Conservation (phyloP, 106 monocot species). For the Platanthera guangdongensis region DNA sequence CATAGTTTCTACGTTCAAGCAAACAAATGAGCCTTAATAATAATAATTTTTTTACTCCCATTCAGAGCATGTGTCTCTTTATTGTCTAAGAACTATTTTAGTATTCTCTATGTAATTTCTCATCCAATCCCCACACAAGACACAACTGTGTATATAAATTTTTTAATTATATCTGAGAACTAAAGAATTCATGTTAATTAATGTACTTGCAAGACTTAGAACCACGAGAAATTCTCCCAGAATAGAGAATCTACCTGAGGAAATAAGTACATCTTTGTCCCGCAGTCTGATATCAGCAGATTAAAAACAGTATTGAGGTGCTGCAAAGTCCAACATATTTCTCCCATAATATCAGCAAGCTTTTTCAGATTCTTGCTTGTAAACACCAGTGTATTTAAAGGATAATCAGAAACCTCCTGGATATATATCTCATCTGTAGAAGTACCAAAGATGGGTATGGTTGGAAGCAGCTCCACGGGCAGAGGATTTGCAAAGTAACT, state of each 20-base stretch:
- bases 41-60: too few relatives aligned
- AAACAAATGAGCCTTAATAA: too few relatives aligned
- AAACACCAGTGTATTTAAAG: conserved; percentile 46
- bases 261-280: conserved; percentile 62
- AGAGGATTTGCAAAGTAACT: conserved; percentile 53
- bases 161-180: not conserved
- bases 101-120: not conserved
- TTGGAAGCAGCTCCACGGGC: conserved; percentile 40
- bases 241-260: conserved; percentile 45
- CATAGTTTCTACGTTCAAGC: too few relatives aligned
- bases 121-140: not conserved
- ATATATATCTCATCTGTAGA: conserved; percentile 17
- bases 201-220: not conserved
- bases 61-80: too few relatives aligned
- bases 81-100: not conserved
- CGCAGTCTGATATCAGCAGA: conserved; percentile 48
- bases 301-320: conserved; percentile 26
- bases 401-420: conserved; percentile 46
- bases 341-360: conserved; percentile 23
- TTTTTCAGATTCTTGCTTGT: conserved; percentile 20
- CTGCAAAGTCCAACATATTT: conserved; percentile 37
- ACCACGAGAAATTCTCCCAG: not conserved
- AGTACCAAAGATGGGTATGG: conserved; percentile 18
- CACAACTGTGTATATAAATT: not conserved
- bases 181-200: not conserved